Conservation (phyloP, 2,329 filamentous ascomycete species). For the Atkinsonella hypoxylon region DNA sequence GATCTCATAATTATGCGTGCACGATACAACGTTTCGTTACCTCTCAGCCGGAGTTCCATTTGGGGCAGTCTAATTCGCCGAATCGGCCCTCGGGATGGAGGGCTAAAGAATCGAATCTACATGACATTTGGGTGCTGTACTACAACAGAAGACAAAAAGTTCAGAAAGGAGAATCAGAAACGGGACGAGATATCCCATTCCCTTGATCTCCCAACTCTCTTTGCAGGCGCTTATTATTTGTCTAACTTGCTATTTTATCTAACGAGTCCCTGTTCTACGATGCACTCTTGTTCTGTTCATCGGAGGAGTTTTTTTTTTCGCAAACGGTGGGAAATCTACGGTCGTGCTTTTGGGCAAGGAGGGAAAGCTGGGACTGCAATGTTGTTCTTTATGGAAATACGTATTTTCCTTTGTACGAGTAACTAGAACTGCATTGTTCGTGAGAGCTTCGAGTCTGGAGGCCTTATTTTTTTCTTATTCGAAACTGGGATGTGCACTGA, state of each 20-base stretch:
- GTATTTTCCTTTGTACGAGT: slow-evolving; percentile 4
- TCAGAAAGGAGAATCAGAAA: slow-evolving; percentile 5
- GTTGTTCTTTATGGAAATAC: not conserved
- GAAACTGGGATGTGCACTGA: not conserved
- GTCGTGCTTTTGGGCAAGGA: not conserved
- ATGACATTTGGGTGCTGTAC: slow-evolving; percentile 6
- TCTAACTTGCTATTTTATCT: too few species aligned
- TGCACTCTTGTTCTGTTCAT: not conserved
- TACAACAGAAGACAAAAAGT: slow-evolving; percentile 1
- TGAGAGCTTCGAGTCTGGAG: not conserved
- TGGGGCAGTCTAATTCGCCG: not conserved
- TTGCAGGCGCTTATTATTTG: not conserved
- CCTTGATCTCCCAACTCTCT: not conserved
- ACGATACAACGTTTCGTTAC: slow-evolving; percentile 2
- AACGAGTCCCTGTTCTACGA: not conserved
- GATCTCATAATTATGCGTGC: slow-evolving; percentile 4
- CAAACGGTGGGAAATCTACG: not conserved
- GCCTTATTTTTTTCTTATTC: not conserved
- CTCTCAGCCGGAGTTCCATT: not conserved
- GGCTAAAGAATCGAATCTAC: not conserved
- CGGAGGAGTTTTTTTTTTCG: not conserved
- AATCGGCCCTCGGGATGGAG: not conserved
- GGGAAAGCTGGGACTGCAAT: not conserved
- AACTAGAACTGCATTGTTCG: slow-evolving; percentile 3
- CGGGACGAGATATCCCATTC: not conserved